Evolutionary conservation across 169 alveolate genomes (phyloP).

Genomic region (Ichthyophthirius multifiliis): DNA sequence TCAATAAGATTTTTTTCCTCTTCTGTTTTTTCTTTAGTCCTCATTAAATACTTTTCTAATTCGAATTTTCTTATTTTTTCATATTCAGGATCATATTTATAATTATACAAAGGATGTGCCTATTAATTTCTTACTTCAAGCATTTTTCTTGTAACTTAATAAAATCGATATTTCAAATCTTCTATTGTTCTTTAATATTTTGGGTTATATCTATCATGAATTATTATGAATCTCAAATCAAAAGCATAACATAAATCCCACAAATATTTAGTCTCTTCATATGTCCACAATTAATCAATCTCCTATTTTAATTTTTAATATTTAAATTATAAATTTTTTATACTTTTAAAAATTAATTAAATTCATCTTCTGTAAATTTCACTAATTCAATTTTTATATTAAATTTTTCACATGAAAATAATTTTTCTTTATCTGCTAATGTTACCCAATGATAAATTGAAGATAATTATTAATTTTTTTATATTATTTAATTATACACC

Average conservation of each 20-base stretch:
- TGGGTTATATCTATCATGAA: neutral
- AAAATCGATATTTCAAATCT: conserved; percentile 10
- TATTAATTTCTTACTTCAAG: neutral
- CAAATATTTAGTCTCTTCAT: neutral
- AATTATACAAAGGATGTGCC: neutral
- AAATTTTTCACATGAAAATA: conserved; percentile 9
- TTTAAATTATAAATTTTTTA: neutral
- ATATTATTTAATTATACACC: neutral
- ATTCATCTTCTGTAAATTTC: conserved; percentile 9
- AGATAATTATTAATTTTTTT: neutral
- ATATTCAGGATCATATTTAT: conserved; percentile 12
- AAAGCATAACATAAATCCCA: conserved; percentile 5
- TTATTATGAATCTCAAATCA: conserved; percentile 8
- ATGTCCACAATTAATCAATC: neutral
- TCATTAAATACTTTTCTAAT: conserved; percentile 9
- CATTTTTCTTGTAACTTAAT: neutral
- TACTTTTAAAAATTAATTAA: neutral
- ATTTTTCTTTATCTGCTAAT: conserved; percentile 4
- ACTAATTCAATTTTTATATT: conserved; percentile 7
- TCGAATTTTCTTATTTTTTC: conserved; percentile 13
- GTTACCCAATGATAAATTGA: conserved; percentile 7
- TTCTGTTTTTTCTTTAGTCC: conserved; percentile 13
- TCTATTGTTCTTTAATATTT: neutral
- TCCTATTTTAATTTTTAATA: neutral
- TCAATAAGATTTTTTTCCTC: conserved; percentile 1